Conservation (phyloP, 2,329 filamentous ascomycete species). For the Tetracladium maxilliforme region DNA sequence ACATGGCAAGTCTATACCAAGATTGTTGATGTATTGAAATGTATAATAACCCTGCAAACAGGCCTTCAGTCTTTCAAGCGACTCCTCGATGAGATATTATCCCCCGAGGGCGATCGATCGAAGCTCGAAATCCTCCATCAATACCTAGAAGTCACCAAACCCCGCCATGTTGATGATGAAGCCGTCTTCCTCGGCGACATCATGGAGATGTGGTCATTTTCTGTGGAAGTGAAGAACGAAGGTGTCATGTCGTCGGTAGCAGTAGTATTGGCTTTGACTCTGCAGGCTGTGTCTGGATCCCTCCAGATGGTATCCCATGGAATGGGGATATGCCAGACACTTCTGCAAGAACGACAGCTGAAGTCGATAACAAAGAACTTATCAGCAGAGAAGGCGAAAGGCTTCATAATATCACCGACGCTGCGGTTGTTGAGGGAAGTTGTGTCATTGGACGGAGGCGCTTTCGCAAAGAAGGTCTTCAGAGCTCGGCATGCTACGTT, state of each 20-base stretch:
- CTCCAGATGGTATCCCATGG: constrained; percentile 65
- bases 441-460: constrained; percentile 74
- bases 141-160: constrained; percentile 46
- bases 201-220: constrained; percentile 80
- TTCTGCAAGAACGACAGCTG: constrained; percentile 68
- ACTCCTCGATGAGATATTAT: constrained; percentile 52
- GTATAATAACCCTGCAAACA: constrained; percentile 12
- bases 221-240: constrained; percentile 66
- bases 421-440: constrained; percentile 75
- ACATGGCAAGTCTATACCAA: constrained; percentile 33
- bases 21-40: constrained; percentile 1
- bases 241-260: constrained; percentile 66
- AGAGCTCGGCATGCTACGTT: constrained; percentile 65
- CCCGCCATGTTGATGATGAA: constrained; percentile 33
- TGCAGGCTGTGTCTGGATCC: constrained; percentile 62
- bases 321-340: constrained; percentile 62
- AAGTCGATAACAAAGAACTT: constrained; percentile 70
- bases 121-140: constrained; percentile 48
- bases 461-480: constrained; percentile 64
- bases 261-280: constrained; percentile 66
- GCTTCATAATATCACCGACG: constrained; percentile 78
- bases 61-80: constrained; percentile 55
- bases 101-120: constrained; percentile 30
- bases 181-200: constrained; percentile 60
- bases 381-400: constrained; percentile 67